phyloP scores from a whole-genome alignment of 805 yeast species.

The Metschnikowia rubicola region DNA sequence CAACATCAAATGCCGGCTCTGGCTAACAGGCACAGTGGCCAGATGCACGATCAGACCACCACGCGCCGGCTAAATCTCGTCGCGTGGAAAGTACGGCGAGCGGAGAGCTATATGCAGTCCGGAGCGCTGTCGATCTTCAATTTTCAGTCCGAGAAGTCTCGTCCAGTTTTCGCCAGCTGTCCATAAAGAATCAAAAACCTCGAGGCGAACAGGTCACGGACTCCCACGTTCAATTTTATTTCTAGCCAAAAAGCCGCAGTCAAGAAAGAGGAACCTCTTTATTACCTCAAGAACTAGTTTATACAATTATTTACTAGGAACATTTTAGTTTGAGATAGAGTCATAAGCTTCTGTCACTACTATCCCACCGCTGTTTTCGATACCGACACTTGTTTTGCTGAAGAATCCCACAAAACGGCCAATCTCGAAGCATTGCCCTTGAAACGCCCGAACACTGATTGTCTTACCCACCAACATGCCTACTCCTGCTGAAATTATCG shows the following conservation, averaged over 20 bases:
- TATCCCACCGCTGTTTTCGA: too few relatives aligned
- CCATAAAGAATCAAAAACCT: not conserved
- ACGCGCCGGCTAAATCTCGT: not conserved
- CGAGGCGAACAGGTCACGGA: not conserved
- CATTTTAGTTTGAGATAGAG: too few relatives aligned
- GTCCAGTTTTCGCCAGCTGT: slow-evolving; percentile 7
- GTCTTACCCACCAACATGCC: slow-evolving; percentile 25
- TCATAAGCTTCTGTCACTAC: too few relatives aligned
- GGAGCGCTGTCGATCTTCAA: not conserved
- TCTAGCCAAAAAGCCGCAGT: too few relatives aligned
- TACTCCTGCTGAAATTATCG: slow-evolving; percentile 48
- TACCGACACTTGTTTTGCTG: too few relatives aligned
- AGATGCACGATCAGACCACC: not conserved
- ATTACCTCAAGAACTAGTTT: not conserved
- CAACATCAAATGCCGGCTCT: too few relatives aligned
- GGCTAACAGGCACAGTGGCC: not conserved
- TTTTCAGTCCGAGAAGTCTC: slow-evolving; percentile 3
- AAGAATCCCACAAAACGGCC: not conserved
- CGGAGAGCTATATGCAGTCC: not conserved
- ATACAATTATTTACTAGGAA: too few relatives aligned
- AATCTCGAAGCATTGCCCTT: slow-evolving; percentile 4
- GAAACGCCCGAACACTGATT: not conserved
- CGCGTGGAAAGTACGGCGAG: not conserved
- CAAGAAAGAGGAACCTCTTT: not conserved
- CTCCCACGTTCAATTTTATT: not conserved